Percentiles rank a stretch among this genome's conserved stretches.
These are phyloP conservation scores for Wickerhamomyces sp. DNA, from an alignment of 1,139 yeast genomes.

Conservation along the genomic window DNA sequence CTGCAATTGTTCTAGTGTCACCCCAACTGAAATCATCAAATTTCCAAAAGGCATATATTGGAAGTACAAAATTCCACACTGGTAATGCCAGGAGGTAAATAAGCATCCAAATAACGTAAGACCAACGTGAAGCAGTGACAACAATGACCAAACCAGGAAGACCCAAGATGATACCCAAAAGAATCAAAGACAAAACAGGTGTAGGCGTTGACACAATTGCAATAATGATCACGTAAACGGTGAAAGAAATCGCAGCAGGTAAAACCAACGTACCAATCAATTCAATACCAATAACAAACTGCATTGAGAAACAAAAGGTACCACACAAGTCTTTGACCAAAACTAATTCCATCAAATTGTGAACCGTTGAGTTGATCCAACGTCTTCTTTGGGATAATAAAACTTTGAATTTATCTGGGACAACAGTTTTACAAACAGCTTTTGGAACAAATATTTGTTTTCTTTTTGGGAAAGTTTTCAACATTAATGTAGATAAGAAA, in stretches of 20 bases:
- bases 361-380: conserved; percentile 98
- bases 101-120: conserved; percentile 78
- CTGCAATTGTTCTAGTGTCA: conserved; percentile 84
- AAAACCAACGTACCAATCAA: conserved; percentile 85
- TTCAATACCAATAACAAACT: conserved; percentile 84
- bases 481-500: conserved; percentile 82
- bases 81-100: conserved; percentile 83
- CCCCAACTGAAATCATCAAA: conserved; percentile 99
- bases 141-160: conserved; percentile 85
- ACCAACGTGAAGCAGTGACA: conserved; percentile 77
- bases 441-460: conserved; percentile 91
- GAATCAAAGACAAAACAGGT: conserved; percentile 72
- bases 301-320: conserved; percentile 96
- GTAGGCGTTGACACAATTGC: conserved; percentile 82
- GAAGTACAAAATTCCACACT: conserved; percentile 91
- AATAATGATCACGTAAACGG: conserved; percentile 72
- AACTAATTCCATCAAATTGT: conserved; percentile 87
- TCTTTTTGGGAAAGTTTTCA: conserved; percentile 88
- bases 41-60: conserved; percentile 90
- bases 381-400: conserved; percentile 93
- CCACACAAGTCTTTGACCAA: conserved; percentile 92
- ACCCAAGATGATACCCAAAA: conserved; percentile 82
- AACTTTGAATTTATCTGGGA: conserved; percentile 78
- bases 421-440: conserved; percentile 93
- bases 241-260: conserved; percentile 89